Percentiles rank a stretch among this genome's conserved stretches.
phyloP scores from a whole-genome alignment of 1,139 yeast species.

The Tardiomyces digboiensis region DNA sequence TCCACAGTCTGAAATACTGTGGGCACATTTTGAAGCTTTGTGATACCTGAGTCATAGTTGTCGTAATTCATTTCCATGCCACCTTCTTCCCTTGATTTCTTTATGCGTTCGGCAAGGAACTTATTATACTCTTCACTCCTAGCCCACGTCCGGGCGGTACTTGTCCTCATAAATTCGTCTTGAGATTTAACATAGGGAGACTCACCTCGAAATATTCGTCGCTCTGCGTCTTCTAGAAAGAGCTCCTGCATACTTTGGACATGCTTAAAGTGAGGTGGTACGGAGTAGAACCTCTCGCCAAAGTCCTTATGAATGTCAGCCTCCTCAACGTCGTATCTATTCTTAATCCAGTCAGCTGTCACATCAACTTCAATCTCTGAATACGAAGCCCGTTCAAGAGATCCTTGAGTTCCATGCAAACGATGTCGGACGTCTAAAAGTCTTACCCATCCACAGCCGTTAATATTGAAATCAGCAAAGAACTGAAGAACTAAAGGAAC shows the following conservation, averaged over 20 bases:
- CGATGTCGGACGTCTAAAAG: slow-evolving; percentile 13
- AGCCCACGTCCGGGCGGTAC: slow-evolving; percentile 28
- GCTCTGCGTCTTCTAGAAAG: slow-evolving; percentile 49
- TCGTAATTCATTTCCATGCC: not conserved
- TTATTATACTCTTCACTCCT: slow-evolving; percentile 28
- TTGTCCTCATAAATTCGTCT: slow-evolving; percentile 1
- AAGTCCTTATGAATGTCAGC: slow-evolving; percentile 44
- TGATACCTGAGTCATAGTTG: not conserved
- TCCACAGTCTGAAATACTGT: slow-evolving; percentile 18
- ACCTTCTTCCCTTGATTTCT: not conserved
- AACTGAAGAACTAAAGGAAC: slow-evolving; percentile 72
- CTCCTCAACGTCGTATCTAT: slow-evolving; percentile 38
- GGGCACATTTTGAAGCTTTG: slow-evolving; percentile 9
- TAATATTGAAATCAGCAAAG: slow-evolving; percentile 70
- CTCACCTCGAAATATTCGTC: slow-evolving; percentile 38
- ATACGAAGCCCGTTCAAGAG: not conserved
- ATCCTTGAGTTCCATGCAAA: not conserved
- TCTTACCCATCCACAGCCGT: slow-evolving; percentile 74
- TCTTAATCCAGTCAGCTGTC: slow-evolving; percentile 45
- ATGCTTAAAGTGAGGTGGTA: slow-evolving; percentile 25
- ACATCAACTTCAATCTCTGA: slow-evolving; percentile 56
- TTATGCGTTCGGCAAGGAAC: slow-evolving; percentile 23
- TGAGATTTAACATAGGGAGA: slow-evolving; percentile 20
- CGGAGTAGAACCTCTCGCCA: slow-evolving; percentile 11
- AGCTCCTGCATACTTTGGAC: slow-evolving; percentile 52